Evolutionary conservation across 164 flowering plant species (phyloP).

Genomic region (Akebia trifoliata): DNA sequence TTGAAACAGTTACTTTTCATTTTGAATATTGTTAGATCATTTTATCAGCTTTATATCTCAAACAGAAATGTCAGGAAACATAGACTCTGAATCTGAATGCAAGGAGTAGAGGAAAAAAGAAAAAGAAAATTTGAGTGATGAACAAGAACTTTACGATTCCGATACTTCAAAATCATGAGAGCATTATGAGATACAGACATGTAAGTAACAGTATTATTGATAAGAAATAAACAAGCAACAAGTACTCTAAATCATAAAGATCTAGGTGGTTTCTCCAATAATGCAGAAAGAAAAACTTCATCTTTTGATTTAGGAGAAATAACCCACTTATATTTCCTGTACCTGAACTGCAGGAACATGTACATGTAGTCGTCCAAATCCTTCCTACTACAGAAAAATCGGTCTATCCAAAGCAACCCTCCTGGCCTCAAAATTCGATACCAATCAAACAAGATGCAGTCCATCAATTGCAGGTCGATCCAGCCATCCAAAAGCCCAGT

Average conservation of each 20-base stretch:
- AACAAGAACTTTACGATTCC: too few relatives aligned
- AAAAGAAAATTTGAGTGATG: too few relatives aligned
- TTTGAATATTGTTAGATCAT: too few relatives aligned
- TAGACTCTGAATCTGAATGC: too few relatives aligned
- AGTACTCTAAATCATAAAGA: slow-evolving; percentile 35
- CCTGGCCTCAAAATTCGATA: slow-evolving; percentile 87
- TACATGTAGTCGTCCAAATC: slow-evolving; percentile 87
- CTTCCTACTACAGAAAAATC: slow-evolving; percentile 67
- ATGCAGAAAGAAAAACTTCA: slow-evolving; percentile 78
- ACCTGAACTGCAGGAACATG: slow-evolving; percentile 90
- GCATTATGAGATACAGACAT: too few relatives aligned
- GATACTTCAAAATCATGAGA: too few relatives aligned
- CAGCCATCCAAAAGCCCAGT: slow-evolving; percentile 82
- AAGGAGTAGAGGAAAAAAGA: too few relatives aligned
- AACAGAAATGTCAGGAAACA: background rate
- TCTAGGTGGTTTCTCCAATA: slow-evolving; percentile 87
- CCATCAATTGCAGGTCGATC: slow-evolving; percentile 74
- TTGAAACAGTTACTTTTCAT: too few relatives aligned
- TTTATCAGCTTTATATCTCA: too few relatives aligned
- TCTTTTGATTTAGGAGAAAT: slow-evolving; percentile 61
- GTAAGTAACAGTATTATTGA: too few relatives aligned
- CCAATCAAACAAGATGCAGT: slow-evolving; percentile 82
- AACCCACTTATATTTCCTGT: slow-evolving; percentile 84
- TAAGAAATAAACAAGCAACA: too few relatives aligned
- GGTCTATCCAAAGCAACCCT: slow-evolving; percentile 81